Percentiles rank a stretch among this genome's conserved stretches.
phyloP scores from a whole-genome alignment of 73 alveolate genomes.

The Stentor roeselii region DNA sequence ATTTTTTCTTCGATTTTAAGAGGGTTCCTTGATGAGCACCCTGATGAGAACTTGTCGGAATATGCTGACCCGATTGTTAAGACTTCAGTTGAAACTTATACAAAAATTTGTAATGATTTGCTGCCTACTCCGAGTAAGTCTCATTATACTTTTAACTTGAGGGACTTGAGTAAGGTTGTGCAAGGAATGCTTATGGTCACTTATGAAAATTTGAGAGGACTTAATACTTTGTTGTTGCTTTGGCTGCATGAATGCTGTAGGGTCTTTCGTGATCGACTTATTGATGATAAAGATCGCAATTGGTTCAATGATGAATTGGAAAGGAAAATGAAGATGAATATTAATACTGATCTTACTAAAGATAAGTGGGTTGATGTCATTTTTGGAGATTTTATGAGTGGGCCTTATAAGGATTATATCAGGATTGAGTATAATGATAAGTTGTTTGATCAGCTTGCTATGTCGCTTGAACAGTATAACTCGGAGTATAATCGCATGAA shows the following conservation, averaged over 20 bases:
- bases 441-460: slow-evolving; percentile 50
- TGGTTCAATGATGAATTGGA: slow-evolving; percentile 65
- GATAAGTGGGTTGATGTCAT: slow-evolving; percentile 56
- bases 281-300: slow-evolving; percentile 81
- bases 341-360: slow-evolving; percentile 49
- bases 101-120: slow-evolving; percentile 91
- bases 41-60: slow-evolving; percentile 51
- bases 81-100: slow-evolving; percentile 93
- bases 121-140: slow-evolving; percentile 99
- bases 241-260: slow-evolving; percentile 99
- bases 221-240: slow-evolving; percentile 82
- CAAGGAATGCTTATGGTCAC: slow-evolving; percentile 93
- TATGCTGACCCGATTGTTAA: slow-evolving; percentile 83
- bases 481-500: slow-evolving; percentile 83
- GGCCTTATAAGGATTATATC: slow-evolving; percentile 51
- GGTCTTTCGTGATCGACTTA: slow-evolving; percentile 98
- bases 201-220: slow-evolving; percentile 76
- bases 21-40: slow-evolving; percentile 70
- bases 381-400: slow-evolving; percentile 64
- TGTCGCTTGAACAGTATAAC: slow-evolving; percentile 69
- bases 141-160: slow-evolving; percentile 99
- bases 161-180: slow-evolving; percentile 98
- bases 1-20: slow-evolving; percentile 90
- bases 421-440: slow-evolving; percentile 42
- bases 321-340: slow-evolving; percentile 47